These are phyloP conservation scores for Chrysanthemum seticuspe DNA, from an alignment of 129 eudicot genomes.

Conservation along the genomic window DNA sequence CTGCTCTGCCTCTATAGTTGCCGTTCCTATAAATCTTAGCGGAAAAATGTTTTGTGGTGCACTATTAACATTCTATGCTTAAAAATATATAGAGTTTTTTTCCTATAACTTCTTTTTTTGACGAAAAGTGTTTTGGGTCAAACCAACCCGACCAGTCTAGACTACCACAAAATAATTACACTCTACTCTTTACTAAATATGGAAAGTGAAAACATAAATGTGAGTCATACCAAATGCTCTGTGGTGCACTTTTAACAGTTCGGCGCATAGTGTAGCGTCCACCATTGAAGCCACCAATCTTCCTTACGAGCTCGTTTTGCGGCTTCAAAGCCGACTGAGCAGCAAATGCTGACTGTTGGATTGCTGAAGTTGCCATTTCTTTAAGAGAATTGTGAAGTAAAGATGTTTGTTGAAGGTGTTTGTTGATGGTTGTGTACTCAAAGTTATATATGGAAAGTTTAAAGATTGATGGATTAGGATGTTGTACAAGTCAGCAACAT, in stretches of 20 bases:
- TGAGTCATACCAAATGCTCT: constrained; percentile 16
- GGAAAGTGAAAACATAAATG: neutral
- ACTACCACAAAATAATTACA: too few relatives aligned
- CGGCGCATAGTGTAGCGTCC: constrained; percentile 17
- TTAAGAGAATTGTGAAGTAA: neutral
- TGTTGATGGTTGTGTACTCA: neutral
- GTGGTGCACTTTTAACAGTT: constrained; percentile 13
- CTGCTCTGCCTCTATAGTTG: too few relatives aligned
- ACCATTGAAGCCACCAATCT: constrained; percentile 8
- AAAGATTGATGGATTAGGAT: neutral
- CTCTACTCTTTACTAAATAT: neutral
- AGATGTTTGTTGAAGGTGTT: constrained; percentile 1
- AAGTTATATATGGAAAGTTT: neutral
- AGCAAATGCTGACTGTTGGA: constrained; percentile 14
- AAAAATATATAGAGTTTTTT: too few relatives aligned
- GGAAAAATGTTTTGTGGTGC: too few relatives aligned
- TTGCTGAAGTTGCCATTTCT: constrained; percentile 14
- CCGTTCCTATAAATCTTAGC: too few relatives aligned
- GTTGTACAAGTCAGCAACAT: constrained; percentile 6
- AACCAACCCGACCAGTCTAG: too few relatives aligned
- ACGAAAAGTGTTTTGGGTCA: too few relatives aligned
- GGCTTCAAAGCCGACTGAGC: constrained; percentile 1
- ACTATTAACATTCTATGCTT: too few relatives aligned
- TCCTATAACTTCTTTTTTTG: too few relatives aligned
- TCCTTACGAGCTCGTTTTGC: constrained; percentile 9